A percentile compares a stretch with the other conserved stretches of the same genome.
These are phyloP conservation scores for Polytrichum formosum DNA, from an alignment of 225 moss, liverwort and hornwort species.

Conservation along the genomic window DNA sequence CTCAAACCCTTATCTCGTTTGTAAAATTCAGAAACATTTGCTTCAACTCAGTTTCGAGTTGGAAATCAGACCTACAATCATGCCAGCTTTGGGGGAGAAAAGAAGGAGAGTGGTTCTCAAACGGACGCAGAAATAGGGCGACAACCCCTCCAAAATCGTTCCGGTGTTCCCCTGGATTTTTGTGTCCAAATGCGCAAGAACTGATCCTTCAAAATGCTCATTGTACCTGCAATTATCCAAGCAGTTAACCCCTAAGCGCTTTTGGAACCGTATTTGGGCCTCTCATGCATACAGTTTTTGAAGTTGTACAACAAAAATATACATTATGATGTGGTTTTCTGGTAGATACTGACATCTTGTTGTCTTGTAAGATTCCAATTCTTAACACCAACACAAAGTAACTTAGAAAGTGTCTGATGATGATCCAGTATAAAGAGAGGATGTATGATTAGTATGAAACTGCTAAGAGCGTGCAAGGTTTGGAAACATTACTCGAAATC, in stretches of 20 bases:
- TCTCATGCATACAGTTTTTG: too few relatives aligned
- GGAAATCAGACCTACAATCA: slow-evolving; percentile 62
- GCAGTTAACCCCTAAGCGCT: neutral
- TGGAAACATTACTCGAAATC: neutral
- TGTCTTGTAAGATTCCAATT: too few relatives aligned
- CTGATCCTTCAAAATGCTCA: slow-evolving; percentile 84
- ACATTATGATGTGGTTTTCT: too few relatives aligned
- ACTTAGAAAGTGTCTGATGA: too few relatives aligned
- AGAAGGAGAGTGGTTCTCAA: slow-evolving; percentile 78
- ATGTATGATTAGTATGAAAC: too few relatives aligned
- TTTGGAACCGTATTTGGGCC: too few relatives aligned
- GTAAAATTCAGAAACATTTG: too few relatives aligned
- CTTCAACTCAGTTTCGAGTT: neutral
- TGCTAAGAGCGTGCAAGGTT: neutral
- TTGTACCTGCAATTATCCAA: slow-evolving; percentile 50
- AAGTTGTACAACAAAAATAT: too few relatives aligned
- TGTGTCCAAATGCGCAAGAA: slow-evolving; percentile 66
- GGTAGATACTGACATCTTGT: too few relatives aligned
- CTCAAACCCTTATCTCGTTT: too few relatives aligned
- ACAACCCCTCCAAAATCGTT: slow-evolving; percentile 67
- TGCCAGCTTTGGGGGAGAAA: slow-evolving; percentile 77
- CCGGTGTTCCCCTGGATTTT: slow-evolving; percentile 60
- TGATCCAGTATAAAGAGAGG: too few relatives aligned
- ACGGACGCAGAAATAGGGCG: slow-evolving; percentile 79
- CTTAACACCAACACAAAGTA: too few relatives aligned